Evolutionary conservation across 345 rosid genomes (phyloP).

Genomic region (Euphorbia tirucalli): DNA sequence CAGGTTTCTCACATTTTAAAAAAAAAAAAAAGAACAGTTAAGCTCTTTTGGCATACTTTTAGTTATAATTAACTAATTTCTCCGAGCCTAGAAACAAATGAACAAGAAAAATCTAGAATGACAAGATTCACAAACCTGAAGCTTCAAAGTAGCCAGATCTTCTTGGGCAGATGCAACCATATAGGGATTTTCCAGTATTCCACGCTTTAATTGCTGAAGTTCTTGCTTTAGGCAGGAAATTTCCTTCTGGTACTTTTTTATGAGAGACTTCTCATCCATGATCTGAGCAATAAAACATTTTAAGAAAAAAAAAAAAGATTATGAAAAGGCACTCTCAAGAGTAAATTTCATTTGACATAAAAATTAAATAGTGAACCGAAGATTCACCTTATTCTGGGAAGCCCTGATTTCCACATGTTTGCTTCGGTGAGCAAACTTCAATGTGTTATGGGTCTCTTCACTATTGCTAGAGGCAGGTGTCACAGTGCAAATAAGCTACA

Average conservation of each 20-base stretch:
- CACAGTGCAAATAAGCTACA: slow-evolving; percentile 68
- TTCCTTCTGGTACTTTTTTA: slow-evolving; percentile 71
- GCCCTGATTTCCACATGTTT: slow-evolving; percentile 65
- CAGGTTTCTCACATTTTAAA: no score
- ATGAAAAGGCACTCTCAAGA: slow-evolving; percentile 12
- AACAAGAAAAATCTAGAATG: background rate
- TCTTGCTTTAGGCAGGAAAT: slow-evolving; percentile 60
- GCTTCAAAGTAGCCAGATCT: slow-evolving; percentile 62
- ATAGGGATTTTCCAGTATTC: slow-evolving; percentile 45
- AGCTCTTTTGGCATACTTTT: background rate
- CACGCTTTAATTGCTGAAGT: slow-evolving; percentile 56
- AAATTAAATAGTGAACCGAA: slow-evolving; percentile 10
- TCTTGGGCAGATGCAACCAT: slow-evolving; percentile 46
- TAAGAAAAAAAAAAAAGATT: slow-evolving; percentile 5
- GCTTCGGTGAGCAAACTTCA: slow-evolving; percentile 73
- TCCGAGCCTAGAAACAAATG: background rate
- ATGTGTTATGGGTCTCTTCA: slow-evolving; percentile 72
- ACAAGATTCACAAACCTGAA: slow-evolving; percentile 43
- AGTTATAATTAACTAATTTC: background rate
- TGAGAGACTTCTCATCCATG: slow-evolving; percentile 77
- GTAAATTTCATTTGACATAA: background rate
- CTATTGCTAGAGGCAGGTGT: slow-evolving; percentile 69
- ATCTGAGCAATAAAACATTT: slow-evolving; percentile 35
- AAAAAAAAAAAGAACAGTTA: no score
- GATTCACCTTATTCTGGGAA: slow-evolving; percentile 57